These are phyloP conservation scores for Aleurites moluccanus DNA, from an alignment of 441 rosid genomes.

Conservation along the genomic window DNA sequence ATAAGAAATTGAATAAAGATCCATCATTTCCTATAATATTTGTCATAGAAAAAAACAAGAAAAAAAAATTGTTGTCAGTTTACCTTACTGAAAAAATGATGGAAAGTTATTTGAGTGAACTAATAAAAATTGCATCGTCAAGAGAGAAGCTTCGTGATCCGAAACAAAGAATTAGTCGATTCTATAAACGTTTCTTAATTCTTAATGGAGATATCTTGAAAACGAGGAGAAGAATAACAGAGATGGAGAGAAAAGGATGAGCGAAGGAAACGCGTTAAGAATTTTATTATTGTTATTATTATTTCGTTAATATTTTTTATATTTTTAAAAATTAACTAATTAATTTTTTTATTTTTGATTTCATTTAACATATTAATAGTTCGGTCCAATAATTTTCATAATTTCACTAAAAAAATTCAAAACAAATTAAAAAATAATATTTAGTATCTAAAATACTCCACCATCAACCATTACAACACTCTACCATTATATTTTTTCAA, in stretches of 20 bases:
- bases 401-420: too few relatives aligned
- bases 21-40: neutral
- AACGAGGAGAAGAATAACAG: neutral
- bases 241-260: neutral
- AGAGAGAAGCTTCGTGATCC: neutral
- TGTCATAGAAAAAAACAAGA: neutral
- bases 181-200: neutral
- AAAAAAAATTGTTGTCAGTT: neutral
- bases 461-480: too few relatives aligned
- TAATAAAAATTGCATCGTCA: neutral
- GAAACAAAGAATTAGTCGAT: neutral
- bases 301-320: too few relatives aligned
- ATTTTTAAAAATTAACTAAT: too few relatives aligned
- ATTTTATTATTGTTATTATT: neutral
- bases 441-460: too few relatives aligned
- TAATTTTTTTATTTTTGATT: too few relatives aligned
- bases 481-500: too few relatives aligned
- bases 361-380: too few relatives aligned
- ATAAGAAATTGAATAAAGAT: neutral
- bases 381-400: too few relatives aligned
- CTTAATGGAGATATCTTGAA: slow-evolving; percentile 1
- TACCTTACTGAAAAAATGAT: neutral
- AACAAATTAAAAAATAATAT: too few relatives aligned
- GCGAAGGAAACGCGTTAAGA: neutral
- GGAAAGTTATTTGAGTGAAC: neutral